Evolutionary conservation across 2,329 filamentous ascomycete genomes (phyloP), one percentile per base, ranked within the genome.

Genomic region (Ascochyta pisi): DNA sequence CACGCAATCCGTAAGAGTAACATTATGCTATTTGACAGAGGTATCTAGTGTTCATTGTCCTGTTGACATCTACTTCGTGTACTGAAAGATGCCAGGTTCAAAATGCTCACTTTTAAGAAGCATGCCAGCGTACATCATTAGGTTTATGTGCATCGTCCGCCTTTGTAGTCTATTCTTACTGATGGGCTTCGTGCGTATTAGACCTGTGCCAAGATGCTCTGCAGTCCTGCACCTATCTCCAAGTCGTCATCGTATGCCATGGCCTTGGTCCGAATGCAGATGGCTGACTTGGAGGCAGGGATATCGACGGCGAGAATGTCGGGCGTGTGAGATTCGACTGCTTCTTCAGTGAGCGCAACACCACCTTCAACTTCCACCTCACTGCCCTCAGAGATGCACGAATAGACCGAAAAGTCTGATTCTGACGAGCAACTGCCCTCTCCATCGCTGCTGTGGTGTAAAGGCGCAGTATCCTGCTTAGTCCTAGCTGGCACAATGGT

Each of bases 271-370:
- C 44, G 39, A 7, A 57, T 24, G 35, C 47, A 31, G 3, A 43
- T 42, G 2, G 40, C 42, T 15, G 55, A 37, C 49, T 63, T 50
- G 4, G 41, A 33, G 4, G 39, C 40, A 3, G 54, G 29, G 2
- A 57, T 12, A n/a, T 53, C 45, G 4, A 47, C 39, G 10, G 48
- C 43, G 3, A 65, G 29, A 29, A 76, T 63, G 48, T 79, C 76
- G 1, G 77, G 77, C 9, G 68, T 70, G 38, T 81, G 78, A 29
- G 77, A 71, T 58, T 80, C 79, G 15, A 84, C 78, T 39, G 80
- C 82, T 66, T 86, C 84, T 65, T 87, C 84, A 3, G 81, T 81
- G 24, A 87, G 68, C 1, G 84, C 83, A 4, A 87, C 76, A 2
- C 84, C 84, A 15, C 80, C 77, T 4, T 77, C 74, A 1, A 85